Percentiles rank a stretch among this genome's conserved stretches.
These are phyloP conservation scores for Phytophthora idaei DNA, from an alignment of 352 stramenopile species.

Conservation along the genomic window DNA sequence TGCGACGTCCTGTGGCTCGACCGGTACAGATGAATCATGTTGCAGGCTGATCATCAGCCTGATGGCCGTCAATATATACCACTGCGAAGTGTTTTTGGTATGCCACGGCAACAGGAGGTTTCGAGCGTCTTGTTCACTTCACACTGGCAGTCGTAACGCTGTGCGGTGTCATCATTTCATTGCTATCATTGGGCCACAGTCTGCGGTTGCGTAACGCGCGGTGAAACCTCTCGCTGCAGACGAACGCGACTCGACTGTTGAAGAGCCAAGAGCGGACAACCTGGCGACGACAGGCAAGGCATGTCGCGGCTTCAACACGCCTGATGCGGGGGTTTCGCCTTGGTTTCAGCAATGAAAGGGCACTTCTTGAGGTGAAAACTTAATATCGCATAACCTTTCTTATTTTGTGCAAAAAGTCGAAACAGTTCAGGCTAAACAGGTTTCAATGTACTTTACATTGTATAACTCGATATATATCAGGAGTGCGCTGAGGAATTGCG, in stretches of 20 bases:
- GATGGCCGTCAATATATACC: too few relatives aligned
- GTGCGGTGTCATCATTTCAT: not conserved
- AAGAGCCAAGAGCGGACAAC: not conserved
- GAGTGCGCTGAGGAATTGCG: not conserved
- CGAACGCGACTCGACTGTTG: conserved; percentile 9
- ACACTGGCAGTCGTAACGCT: conserved; percentile 13
- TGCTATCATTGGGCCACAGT: conserved; percentile 9
- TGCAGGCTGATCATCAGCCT: too few relatives aligned
- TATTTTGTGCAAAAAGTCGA: not conserved
- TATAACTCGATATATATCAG: not conserved
- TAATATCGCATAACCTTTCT: not conserved
- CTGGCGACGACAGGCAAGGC: conserved; percentile 23
- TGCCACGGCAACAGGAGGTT: not conserved
- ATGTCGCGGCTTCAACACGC: conserved; percentile 22
- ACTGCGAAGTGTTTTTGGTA: not conserved
- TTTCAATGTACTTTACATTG: not conserved
- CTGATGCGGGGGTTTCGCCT: conserved; percentile 19
- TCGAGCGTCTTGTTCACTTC: conserved; percentile 3
- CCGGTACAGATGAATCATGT: too few relatives aligned
- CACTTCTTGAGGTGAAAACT: not conserved
- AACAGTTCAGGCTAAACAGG: too few relatives aligned
- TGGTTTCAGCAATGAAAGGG: conserved; percentile 29
- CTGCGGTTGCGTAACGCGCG: conserved; percentile 10
- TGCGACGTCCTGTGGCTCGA: too few relatives aligned
- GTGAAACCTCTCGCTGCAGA: conserved; percentile 17